These are phyloP conservation scores for Geotrichum carabidarum DNA, from an alignment of 1,139 yeast species.

Conservation along the genomic window DNA sequence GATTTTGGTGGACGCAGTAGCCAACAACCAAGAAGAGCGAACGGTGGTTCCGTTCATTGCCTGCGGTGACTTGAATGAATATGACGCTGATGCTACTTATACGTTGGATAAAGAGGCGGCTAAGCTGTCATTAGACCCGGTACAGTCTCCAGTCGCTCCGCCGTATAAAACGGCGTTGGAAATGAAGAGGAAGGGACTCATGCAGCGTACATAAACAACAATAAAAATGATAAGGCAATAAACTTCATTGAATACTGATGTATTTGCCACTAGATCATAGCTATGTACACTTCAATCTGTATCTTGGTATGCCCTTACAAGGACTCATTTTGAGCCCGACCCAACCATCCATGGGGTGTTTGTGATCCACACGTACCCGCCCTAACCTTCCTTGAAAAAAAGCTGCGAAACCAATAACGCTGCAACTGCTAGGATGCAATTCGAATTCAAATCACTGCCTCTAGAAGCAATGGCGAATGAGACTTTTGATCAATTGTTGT, in stretches of 20 bases:
- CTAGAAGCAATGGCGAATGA: no score
- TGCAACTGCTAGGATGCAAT: no score
- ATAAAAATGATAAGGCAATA: not conserved
- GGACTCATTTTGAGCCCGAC: no score
- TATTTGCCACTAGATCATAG: not conserved
- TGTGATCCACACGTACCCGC: no score
- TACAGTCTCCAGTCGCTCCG: constrained; percentile 92
- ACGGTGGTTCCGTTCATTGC: constrained; percentile 80
- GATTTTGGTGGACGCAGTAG: not conserved
- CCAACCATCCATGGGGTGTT: no score
- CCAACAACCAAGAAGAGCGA: constrained; percentile 1
- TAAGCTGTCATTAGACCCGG: constrained; percentile 66
- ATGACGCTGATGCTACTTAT: constrained; percentile 94
- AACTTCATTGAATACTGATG: not conserved
- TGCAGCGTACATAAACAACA: constrained; percentile 29
- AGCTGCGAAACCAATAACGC: no score
- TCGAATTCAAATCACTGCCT: no score
- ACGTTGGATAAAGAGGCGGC: constrained; percentile 46
- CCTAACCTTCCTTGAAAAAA: no score
- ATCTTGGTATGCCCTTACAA: no score
- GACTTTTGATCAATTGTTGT: no score
- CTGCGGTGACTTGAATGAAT: constrained; percentile 82
- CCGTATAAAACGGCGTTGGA: constrained; percentile 91
- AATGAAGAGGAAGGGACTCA: constrained; percentile 69
- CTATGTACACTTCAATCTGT: no score